Base-by-base conservation (phyloP, 169 alveolate genomes). In the Eimeria tenella region DNA sequence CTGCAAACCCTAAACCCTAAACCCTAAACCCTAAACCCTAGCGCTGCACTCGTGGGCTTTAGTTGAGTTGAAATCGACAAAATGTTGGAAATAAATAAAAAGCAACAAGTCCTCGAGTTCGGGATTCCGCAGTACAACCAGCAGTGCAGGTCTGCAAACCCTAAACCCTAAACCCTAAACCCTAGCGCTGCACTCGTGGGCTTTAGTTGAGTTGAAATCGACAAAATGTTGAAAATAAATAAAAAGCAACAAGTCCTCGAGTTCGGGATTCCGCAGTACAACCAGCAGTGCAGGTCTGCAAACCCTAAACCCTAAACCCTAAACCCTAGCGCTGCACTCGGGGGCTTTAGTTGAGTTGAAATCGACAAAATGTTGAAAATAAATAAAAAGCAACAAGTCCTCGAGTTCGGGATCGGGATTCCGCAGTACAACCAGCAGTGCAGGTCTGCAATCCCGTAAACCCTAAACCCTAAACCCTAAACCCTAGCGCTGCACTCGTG, bases 1-100 rank as follows among this genome's bases (percentile, higher is more conserved):
- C 17, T 4, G 94, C 21, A 23, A 9, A 42, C 3, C 5, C 68
- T 60, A 31, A 9, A 68, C 77, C 77, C 77, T 21, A 15, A 68
- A 21, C 77, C 77, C 77, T 31, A 68, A 68, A 68, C 42, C 4
- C 8, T 8, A 8, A 10, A 21, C 4, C 50, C 77, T n/a, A n/a
- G n/a, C n/a, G n/a, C n/a, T n/a, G n/a, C n/a, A n/a, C n/a, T n/a
- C n/a, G n/a, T n/a, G n/a, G n/a, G n/a, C n/a, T n/a, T n/a, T n/a
- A n/a, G n/a, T n/a, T n/a, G n/a, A n/a, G n/a, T 98, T 92, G 99
- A 98, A 96, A 99, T 99, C 86, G 99, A 99, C 95, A 98, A 99
- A 96, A 94, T 94, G 82, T 95, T 98, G 87, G 97, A 97, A 68
- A 98, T 99, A 75, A 97, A 97, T 79, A 97, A 97, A 21, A 97